Percentiles rank a stretch among this genome's conserved stretches.
These are phyloP conservation scores for Coelastrella sp. DNA, from an alignment of 139 green algal genomes.

Conservation along the genomic window DNA sequence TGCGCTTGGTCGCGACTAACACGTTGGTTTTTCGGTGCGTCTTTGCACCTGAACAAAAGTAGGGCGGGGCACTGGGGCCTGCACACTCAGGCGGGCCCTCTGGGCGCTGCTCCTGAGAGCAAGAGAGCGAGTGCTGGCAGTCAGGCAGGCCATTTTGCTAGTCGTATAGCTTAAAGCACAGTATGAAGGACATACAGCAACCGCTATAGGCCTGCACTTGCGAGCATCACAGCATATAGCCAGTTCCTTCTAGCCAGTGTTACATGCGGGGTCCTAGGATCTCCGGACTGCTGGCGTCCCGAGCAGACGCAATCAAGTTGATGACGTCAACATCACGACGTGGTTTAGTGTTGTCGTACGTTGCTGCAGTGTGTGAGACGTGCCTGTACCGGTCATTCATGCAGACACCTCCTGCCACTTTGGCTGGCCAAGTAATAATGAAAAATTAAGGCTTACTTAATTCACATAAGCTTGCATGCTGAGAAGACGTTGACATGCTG, in stretches of 20 bases:
- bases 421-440: too few relatives aligned
- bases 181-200: neutral
- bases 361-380: neutral
- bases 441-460: too few relatives aligned
- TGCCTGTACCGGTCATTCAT: too few relatives aligned
- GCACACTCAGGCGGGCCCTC: neutral
- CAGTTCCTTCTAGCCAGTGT: neutral
- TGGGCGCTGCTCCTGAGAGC: constrained; percentile 8
- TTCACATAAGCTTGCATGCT: too few relatives aligned
- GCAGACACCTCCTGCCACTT: too few relatives aligned
- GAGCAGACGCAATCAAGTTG: neutral
- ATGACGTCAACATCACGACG: neutral
- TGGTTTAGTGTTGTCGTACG: neutral
- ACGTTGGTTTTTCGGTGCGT: neutral
- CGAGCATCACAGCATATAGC: neutral
- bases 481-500: too few relatives aligned
- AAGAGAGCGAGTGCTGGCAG: constrained; percentile 9
- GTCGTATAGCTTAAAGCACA: neutral
- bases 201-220: neutral
- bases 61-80: neutral
- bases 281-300: neutral
- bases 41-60: neutral
- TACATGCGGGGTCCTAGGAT: constrained; percentile 10
- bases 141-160: constrained; percentile 24
- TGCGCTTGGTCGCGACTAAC: neutral